Conservation (phyloP, 2,329 filamentous ascomycete genomes). For the Aspergillus tamarii region DNA sequence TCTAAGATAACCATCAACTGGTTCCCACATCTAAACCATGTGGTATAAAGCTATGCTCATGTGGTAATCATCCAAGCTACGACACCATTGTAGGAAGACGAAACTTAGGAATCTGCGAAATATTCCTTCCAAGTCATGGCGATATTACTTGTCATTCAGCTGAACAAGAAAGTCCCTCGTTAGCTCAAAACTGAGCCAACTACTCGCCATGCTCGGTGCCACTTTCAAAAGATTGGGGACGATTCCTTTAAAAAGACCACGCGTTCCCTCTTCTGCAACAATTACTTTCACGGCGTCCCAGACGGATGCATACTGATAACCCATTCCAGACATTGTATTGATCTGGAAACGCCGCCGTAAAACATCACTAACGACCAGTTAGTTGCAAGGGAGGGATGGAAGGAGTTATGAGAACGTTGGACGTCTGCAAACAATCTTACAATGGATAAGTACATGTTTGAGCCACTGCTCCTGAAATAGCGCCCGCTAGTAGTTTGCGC, state of each 20-base stretch:
- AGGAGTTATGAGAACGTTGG: background rate
- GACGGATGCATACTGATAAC: slow-evolving; percentile 90
- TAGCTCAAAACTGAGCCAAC: slow-evolving; percentile 96
- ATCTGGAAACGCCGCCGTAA: slow-evolving; percentile 93
- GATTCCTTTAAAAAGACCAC: slow-evolving; percentile 93
- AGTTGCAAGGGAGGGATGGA: slow-evolving; percentile 7
- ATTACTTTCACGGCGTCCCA: slow-evolving; percentile 82
- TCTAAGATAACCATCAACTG: background rate
- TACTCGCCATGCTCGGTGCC: slow-evolving; percentile 96
- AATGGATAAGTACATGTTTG: slow-evolving; percentile 99
- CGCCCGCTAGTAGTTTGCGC: slow-evolving; percentile 85
- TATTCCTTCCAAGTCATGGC: background rate
- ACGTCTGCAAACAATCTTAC: slow-evolving; percentile 55
- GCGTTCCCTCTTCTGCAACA: slow-evolving; percentile 77
- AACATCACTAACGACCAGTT: slow-evolving; percentile 67
- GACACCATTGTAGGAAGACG: background rate
- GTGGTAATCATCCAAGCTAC: background rate
- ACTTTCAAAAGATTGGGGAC: slow-evolving; percentile 95
- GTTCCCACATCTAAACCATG: background rate
- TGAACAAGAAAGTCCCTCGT: slow-evolving; percentile 81
- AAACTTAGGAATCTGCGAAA: background rate
- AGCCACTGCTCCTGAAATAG: slow-evolving; percentile 92
- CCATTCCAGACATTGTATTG: slow-evolving; percentile 98
- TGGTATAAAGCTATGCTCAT: background rate
- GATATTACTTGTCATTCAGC: slow-evolving; percentile 43